Percentiles rank a stretch among this genome's conserved stretches.
Evolutionary conservation across 441 rosid species (phyloP).

Genomic region (Theobroma grandiflorum): DNA sequence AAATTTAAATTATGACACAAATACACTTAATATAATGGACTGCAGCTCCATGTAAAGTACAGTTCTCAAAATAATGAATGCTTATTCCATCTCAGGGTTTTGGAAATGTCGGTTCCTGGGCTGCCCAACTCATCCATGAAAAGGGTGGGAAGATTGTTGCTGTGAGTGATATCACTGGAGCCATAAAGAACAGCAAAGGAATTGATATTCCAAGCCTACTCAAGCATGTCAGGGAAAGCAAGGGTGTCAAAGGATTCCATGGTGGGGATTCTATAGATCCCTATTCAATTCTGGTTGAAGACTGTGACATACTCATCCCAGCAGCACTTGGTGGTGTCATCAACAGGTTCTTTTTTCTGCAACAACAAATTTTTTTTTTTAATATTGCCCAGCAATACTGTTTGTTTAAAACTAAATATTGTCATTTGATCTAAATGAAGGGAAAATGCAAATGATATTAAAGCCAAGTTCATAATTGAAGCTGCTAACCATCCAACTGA

Average conservation of each 20-base stretch:
- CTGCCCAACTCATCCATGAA: conserved; percentile 59
- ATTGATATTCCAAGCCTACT: conserved; percentile 49
- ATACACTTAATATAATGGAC: neutral
- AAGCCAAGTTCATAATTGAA: conserved; percentile 71
- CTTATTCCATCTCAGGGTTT: conserved; percentile 54
- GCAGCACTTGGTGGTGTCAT: conserved; percentile 76
- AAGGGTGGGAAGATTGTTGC: conserved; percentile 65
- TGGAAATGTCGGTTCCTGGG: conserved; percentile 81
- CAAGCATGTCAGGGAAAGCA: conserved; percentile 42
- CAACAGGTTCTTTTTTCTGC: conserved; percentile 45
- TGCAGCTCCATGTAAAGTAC: neutral
- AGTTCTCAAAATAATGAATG: neutral
- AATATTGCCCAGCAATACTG: neutral
- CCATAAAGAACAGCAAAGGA: conserved; percentile 62
- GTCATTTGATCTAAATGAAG: conserved; percentile 24
- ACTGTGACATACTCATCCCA: conserved; percentile 68
- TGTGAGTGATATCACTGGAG: conserved; percentile 66
- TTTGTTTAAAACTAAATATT: conserved; percentile 1
- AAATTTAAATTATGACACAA: neutral
- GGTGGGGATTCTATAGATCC: conserved; percentile 52
- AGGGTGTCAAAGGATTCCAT: conserved; percentile 55
- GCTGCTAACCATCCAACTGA: conserved; percentile 81
- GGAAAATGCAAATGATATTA: conserved; percentile 68
- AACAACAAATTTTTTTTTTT: neutral
- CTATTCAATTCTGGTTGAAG: conserved; percentile 53